Evolutionary conservation across 176 grass and related monocot species (phyloP).

Genomic region (Bothriochloa decipiens): DNA sequence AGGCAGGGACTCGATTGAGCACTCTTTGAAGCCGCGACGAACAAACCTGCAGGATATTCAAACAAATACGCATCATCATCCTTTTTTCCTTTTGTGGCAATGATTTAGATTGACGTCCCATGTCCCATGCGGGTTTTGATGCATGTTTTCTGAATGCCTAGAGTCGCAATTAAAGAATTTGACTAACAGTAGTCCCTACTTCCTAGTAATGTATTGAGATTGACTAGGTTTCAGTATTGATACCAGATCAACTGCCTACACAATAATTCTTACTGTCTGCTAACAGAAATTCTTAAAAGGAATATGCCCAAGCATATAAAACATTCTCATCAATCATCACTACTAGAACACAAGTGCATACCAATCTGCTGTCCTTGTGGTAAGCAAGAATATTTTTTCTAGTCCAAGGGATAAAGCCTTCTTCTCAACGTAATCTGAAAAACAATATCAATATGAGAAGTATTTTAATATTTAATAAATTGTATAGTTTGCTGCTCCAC

Average conservation of each 20-base stretch:
- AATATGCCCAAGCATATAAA: constrained; percentile 13
- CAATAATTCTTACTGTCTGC: not conserved
- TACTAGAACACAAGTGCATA: constrained; percentile 49
- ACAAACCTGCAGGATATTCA: constrained; percentile 65
- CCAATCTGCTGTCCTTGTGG: constrained; percentile 91
- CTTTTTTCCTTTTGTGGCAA: not conserved
- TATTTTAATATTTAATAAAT: constrained; percentile 22
- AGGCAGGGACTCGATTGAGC: constrained; percentile 75
- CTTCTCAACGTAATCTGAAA: constrained; percentile 90
- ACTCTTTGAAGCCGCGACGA: constrained; percentile 87
- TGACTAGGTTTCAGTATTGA: constrained; percentile 18
- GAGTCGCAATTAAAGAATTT: not conserved
- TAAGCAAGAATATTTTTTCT: constrained; percentile 93
- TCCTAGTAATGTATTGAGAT: not conserved
- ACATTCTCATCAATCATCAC: not conserved
- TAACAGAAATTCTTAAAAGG: not conserved
- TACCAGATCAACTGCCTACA: not conserved
- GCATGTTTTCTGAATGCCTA: not conserved
- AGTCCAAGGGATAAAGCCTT: constrained; percentile 83
- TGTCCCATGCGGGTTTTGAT: not conserved
- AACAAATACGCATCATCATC: constrained; percentile 11
- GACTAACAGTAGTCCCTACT: not conserved
- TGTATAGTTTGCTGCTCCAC: not conserved
- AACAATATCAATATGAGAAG: constrained; percentile 6
- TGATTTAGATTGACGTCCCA: not conserved